Percentiles rank a stretch among this genome's conserved stretches.
Conservation (phyloP, 1,139 yeast genomes). For the Saccharomyces hybrid region DNA sequence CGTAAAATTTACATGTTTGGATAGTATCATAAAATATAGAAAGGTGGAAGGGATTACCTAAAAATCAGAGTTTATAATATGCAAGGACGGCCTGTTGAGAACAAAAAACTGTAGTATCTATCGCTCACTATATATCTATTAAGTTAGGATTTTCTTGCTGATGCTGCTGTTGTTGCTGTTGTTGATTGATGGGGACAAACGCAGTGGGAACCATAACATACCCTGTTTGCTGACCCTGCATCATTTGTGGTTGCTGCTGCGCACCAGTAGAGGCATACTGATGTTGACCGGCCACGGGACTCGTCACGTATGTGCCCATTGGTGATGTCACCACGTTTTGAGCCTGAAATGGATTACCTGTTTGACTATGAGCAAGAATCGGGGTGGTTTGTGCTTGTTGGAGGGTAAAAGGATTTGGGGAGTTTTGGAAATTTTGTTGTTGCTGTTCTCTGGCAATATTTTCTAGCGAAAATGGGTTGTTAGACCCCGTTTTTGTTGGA, state of each 20-base stretch:
- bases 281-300: background rate
- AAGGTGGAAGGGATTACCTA: background rate
- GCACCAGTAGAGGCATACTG: conserved; percentile 4
- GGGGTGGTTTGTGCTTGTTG: conserved; percentile 1
- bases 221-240: conserved; percentile 5
- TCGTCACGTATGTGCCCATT: background rate
- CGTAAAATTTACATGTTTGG: background rate
- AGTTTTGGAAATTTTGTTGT: background rate
- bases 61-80: background rate
- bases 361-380: background rate
- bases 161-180: conserved; percentile 5
- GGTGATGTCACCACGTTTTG: background rate
- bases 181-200: conserved; percentile 2
- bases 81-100: background rate
- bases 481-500: conserved; percentile 15
- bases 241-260: conserved; percentile 11
- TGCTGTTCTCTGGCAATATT: conserved; percentile 9
- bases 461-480: conserved; percentile 26
- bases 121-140: conserved; percentile 4
- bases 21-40: background rate
- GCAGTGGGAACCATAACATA: background rate
- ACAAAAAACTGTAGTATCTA: conserved; percentile 1
- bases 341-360: background rate
- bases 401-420: conserved; percentile 3
- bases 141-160: conserved; percentile 3